phyloP scores from a whole-genome alignment of 371 early-diverging fungal genomes.

The Mucor sp. region DNA sequence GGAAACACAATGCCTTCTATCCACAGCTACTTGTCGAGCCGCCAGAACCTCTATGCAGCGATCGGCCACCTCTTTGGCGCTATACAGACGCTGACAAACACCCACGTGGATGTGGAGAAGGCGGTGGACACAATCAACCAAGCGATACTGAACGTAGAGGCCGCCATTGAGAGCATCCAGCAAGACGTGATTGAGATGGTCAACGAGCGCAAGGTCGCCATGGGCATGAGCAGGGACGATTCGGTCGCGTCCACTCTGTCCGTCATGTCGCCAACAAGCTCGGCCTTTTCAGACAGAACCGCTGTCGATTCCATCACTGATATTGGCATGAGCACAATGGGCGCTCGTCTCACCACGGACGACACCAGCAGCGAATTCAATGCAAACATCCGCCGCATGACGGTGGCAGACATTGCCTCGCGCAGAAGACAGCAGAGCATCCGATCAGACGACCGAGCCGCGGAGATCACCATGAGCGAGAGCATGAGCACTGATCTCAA shows the following conservation, averaged over 20 bases:
- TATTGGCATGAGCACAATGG: neutral
- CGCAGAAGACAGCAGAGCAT: conserved; percentile 21
- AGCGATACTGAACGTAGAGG: conserved; percentile 11
- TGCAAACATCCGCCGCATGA: conserved; percentile 2
- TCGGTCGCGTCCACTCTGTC: conserved; percentile 1
- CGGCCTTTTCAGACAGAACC: neutral
- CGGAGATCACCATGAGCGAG: neutral
- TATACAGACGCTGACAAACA: conserved; percentile 51
- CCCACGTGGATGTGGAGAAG: conserved; percentile 11
- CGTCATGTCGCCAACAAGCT: neutral
- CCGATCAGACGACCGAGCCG: conserved; percentile 10
- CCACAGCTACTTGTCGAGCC: conserved; percentile 52
- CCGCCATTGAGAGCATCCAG: conserved; percentile 16
- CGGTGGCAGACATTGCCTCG: neutral
- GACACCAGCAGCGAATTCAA: neutral
- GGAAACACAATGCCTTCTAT: conserved; percentile 21
- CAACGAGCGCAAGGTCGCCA: conserved; percentile 17
- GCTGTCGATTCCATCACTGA: neutral
- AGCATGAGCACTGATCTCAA: conserved; percentile 69
- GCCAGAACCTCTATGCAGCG: conserved; percentile 63
- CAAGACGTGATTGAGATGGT: conserved; percentile 23
- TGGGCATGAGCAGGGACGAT: conserved; percentile 8
- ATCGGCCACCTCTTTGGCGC: conserved; percentile 66
- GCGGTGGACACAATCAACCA: conserved; percentile 9
- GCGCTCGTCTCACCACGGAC: neutral